Conservation (phyloP, 2,329 filamentous ascomycete genomes). For the Exutisphaerella laricina region DNA sequence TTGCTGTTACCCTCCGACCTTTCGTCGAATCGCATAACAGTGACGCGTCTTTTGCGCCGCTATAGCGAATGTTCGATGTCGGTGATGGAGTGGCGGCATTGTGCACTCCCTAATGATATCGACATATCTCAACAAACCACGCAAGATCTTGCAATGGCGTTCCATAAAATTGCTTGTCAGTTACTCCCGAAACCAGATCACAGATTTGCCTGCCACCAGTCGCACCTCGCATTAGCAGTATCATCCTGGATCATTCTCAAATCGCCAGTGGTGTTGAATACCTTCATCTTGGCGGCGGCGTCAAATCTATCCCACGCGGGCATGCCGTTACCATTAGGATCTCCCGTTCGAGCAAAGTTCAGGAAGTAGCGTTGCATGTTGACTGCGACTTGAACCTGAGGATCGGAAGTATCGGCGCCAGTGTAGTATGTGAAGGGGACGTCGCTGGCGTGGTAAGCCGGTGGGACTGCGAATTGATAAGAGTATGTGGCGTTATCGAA, state of each 20-base stretch:
- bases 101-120: too few relatives aligned
- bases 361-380: constrained; percentile 45
- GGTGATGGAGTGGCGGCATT: too few relatives aligned
- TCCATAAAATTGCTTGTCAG: too few relatives aligned
- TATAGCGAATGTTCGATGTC: too few relatives aligned
- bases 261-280: constrained; percentile 31
- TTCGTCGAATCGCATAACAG: too few relatives aligned
- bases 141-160: too few relatives aligned
- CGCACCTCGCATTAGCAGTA: constrained; percentile 45
- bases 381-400: constrained; percentile 30
- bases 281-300: constrained; percentile 39
- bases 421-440: constrained; percentile 51
- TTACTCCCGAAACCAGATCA: constrained; percentile 22
- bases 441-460: constrained; percentile 51
- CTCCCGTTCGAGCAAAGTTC: constrained; percentile 38
- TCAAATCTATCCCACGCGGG: constrained; percentile 47
- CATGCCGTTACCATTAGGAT: constrained; percentile 36
- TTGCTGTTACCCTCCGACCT: too few relatives aligned
- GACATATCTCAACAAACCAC: too few relatives aligned
- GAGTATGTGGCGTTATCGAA: constrained; percentile 42
- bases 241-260: constrained; percentile 38
- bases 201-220: constrained; percentile 50
- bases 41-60: too few relatives aligned
- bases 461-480: constrained; percentile 51
- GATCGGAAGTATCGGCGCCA: constrained; percentile 16